Evolutionary conservation across 2,329 filamentous ascomycete species (phyloP).

Genomic region (Cercospora sp.): DNA sequence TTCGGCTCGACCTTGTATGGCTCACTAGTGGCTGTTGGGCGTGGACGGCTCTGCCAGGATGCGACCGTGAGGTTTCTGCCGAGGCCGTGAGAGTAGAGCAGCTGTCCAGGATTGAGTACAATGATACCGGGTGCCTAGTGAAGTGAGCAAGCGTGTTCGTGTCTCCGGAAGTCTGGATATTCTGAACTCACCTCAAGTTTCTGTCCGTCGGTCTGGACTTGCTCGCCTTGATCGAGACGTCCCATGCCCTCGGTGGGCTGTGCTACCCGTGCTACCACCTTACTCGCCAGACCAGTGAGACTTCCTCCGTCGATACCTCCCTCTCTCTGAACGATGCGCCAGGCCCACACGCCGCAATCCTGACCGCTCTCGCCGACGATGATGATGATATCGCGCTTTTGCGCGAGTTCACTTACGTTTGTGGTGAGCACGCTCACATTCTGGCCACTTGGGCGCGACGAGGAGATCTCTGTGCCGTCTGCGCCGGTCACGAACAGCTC

Average conservation of each 20-base stretch:
- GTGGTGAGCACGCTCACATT: constrained; percentile 71
- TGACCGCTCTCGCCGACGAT: constrained; percentile 71
- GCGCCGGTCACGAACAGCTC: constrained; percentile 32
- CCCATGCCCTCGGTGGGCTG: not conserved
- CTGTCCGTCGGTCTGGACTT: not conserved
- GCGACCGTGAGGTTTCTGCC: constrained; percentile 59
- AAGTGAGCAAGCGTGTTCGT: constrained; percentile 6
- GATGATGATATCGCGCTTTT: constrained; percentile 63
- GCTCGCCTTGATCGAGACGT: not conserved
- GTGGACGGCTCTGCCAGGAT: constrained; percentile 60
- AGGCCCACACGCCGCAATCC: constrained; percentile 73
- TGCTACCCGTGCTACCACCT: constrained; percentile 36
- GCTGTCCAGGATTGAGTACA: constrained; percentile 74
- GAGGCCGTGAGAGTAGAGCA: constrained; percentile 70
- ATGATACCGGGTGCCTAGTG: constrained; percentile 60
- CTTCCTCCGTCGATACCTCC: constrained; percentile 72
- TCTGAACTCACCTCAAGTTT: not conserved
- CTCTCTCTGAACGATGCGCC: constrained; percentile 62
- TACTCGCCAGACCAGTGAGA: constrained; percentile 62
- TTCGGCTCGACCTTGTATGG: constrained; percentile 53
- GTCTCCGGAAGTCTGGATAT: not conserved
- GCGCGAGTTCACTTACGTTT: constrained; percentile 50
- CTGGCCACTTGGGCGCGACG: constrained; percentile 45
- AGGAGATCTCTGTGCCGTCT: constrained; percentile 6
- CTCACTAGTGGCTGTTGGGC: constrained; percentile 60